These are phyloP conservation scores for Xerophyta viscosa DNA, from an alignment of 106 monocot species.

Conservation along the genomic window DNA sequence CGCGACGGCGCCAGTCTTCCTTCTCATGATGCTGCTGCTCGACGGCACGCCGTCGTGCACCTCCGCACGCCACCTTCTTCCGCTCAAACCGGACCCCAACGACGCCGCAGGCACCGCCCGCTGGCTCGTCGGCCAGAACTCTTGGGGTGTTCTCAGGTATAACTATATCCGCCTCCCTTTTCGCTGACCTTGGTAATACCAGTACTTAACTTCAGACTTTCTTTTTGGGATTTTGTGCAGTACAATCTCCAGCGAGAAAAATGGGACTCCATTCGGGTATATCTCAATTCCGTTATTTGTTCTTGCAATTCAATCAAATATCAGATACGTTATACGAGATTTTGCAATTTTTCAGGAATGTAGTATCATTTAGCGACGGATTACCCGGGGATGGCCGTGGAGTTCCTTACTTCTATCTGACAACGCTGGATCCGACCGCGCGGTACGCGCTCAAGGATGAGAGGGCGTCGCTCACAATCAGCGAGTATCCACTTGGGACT, in stretches of 20 bases:
- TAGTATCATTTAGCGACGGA: slow-evolving; percentile 96
- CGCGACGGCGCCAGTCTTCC: neutral
- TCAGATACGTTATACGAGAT: neutral
- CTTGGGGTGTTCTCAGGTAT: slow-evolving; percentile 86
- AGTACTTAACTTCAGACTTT: neutral
- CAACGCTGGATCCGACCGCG: slow-evolving; percentile 71
- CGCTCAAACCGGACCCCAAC: slow-evolving; percentile 51
- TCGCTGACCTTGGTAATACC: neutral
- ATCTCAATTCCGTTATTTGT: neutral
- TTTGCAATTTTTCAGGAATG: slow-evolving; percentile 44
- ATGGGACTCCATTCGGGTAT: slow-evolving; percentile 89
- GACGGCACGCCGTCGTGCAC: slow-evolving; percentile 1
- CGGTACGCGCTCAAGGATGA: slow-evolving; percentile 60
- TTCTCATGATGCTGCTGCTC: slow-evolving; percentile 13
- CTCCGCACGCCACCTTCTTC: slow-evolving; percentile 11
- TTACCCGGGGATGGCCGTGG: slow-evolving; percentile 48
- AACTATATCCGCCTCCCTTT: neutral
- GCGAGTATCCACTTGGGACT: slow-evolving; percentile 73
- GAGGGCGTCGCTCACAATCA: slow-evolving; percentile 69
- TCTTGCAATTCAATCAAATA: neutral
- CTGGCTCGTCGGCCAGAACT: slow-evolving; percentile 69
- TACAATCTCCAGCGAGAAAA: slow-evolving; percentile 64
- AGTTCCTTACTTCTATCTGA: slow-evolving; percentile 78
- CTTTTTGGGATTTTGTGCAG: slow-evolving; percentile 26
- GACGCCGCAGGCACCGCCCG: slow-evolving; percentile 71